Percentiles rank a stretch among this genome's conserved stretches.
phyloP scores from a whole-genome alignment of 2,329 filamentous ascomycete species.

The Hymenoscyphus fructigenus region DNA sequence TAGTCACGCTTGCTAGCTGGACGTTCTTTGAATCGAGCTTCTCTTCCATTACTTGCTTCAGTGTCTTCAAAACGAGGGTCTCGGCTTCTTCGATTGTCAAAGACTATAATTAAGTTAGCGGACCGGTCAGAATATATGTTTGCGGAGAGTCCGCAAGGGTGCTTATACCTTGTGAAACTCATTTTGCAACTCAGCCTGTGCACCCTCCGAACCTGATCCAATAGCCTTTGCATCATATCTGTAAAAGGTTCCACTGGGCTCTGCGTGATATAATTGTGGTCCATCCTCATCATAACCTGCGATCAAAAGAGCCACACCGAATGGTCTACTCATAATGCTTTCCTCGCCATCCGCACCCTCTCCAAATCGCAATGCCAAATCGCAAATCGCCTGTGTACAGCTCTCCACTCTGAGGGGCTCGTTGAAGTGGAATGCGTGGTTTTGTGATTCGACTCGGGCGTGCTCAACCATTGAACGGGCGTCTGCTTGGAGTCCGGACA shows the following conservation, averaged over 20 bases:
- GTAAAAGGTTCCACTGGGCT: conserved; percentile 98
- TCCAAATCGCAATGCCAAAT: conserved; percentile 91
- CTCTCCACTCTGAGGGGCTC: conserved; percentile 94
- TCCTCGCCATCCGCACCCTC: conserved; percentile 97
- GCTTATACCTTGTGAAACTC: conserved; percentile 83
- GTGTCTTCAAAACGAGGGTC: conserved; percentile 90
- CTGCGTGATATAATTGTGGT: conserved; percentile 94
- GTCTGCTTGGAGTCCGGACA: conserved; percentile 96
- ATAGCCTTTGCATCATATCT: conserved; percentile 99
- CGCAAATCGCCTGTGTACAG: conserved; percentile 98
- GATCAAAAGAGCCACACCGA: conserved; percentile 94
- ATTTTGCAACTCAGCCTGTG: conserved; percentile 96
- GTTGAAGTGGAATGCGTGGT: conserved; percentile 96
- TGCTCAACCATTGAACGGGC: conserved; percentile 98
- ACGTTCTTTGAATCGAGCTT: conserved; percentile 99
- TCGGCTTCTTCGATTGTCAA: conserved; percentile 91
- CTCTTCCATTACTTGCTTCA: conserved; percentile 99
- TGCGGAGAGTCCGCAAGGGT: background rate
- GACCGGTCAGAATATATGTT: background rate
- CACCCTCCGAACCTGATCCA: conserved; percentile 93
- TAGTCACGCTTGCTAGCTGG: conserved; percentile 94
- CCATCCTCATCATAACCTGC: conserved; percentile 97
- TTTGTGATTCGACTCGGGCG: conserved; percentile 95
- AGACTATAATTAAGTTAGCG: conserved; percentile 53
- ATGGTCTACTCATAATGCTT: conserved; percentile 97